Evolutionary conservation across 2,329 filamentous ascomycete species (phyloP).

Genomic region (Chaetomiaceae sp.): DNA sequence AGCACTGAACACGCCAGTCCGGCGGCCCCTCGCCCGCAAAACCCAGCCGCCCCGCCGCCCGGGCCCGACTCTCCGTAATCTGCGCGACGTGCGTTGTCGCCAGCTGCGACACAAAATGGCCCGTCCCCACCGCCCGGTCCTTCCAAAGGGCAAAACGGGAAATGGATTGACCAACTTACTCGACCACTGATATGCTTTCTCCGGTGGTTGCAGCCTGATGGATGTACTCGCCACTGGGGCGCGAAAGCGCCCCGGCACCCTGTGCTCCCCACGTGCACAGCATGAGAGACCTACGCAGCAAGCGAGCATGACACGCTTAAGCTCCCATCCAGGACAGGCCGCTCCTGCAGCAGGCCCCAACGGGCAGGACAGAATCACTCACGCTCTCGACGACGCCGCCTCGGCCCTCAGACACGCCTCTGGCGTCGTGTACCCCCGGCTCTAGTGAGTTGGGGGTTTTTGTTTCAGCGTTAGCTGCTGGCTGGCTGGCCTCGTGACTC

Average conservation of each 20-base stretch:
- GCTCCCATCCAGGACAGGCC: too few species aligned
- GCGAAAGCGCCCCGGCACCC: slow-evolving; percentile 43
- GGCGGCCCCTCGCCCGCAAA: too few species aligned
- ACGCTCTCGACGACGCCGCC: slow-evolving; percentile 40
- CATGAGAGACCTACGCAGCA: slow-evolving; percentile 35
- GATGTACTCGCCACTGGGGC: slow-evolving; percentile 32
- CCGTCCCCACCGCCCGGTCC: too few species aligned
- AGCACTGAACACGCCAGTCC: neutral
- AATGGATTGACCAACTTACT: slow-evolving; percentile 45
- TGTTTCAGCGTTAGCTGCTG: neutral
- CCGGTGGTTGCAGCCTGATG: slow-evolving; percentile 39
- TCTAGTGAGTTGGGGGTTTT: slow-evolving; percentile 23
- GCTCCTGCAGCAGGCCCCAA: neutral
- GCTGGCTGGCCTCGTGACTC: too few species aligned
- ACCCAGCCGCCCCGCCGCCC: neutral
- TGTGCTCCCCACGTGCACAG: slow-evolving; percentile 43
- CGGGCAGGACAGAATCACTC: slow-evolving; percentile 22
- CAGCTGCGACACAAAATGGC: slow-evolving; percentile 3
- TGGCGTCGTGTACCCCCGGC: slow-evolving; percentile 34
- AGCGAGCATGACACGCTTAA: slow-evolving; percentile 12
- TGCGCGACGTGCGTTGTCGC: neutral
- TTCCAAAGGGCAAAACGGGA: neutral
- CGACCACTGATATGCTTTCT: slow-evolving; percentile 45
- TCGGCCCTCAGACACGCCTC: slow-evolving; percentile 48
- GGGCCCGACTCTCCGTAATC: neutral